These are phyloP conservation scores for Claviceps sorghi DNA, from an alignment of 2,329 filamentous ascomycete genomes.

Conservation along the genomic window DNA sequence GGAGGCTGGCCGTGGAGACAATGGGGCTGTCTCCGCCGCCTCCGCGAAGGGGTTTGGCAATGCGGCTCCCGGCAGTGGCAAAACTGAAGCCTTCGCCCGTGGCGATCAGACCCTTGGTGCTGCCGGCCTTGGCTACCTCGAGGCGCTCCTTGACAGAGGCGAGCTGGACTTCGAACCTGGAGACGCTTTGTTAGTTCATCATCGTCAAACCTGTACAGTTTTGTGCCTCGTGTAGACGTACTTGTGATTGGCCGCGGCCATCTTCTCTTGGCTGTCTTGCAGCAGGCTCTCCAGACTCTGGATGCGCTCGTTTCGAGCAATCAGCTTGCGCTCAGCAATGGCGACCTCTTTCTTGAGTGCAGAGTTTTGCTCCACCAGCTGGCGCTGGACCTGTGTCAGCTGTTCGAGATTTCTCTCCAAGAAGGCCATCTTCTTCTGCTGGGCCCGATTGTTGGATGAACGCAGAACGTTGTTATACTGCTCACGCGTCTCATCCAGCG, in stretches of 20 bases:
- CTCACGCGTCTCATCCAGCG: conserved; percentile 89
- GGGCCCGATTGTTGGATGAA: conserved; percentile 91
- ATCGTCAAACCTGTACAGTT: background rate
- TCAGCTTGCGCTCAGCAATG: conserved; percentile 93
- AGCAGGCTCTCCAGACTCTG: conserved; percentile 82
- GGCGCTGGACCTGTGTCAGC: conserved; percentile 89
- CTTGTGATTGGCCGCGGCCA: conserved; percentile 95
- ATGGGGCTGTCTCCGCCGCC: conserved; percentile 34
- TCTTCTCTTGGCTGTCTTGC: conserved; percentile 95
- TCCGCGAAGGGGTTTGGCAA: conserved; percentile 54
- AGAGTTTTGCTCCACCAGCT: conserved; percentile 95
- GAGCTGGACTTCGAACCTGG: conserved; percentile 91
- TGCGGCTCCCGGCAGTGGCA: conserved; percentile 46
- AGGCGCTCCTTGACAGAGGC: conserved; percentile 95
- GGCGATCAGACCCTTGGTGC: conserved; percentile 66
- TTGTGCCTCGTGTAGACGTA: conserved; percentile 32
- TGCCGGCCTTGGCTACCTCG: conserved; percentile 84
- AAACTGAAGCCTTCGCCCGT: conserved; percentile 60
- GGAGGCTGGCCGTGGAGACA: conserved; percentile 43
- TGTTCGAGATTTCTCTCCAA: conserved; percentile 96
- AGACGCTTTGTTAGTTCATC: background rate
- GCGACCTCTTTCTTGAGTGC: conserved; percentile 97
- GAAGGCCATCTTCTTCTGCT: conserved; percentile 99
- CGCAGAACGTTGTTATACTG: conserved; percentile 98
- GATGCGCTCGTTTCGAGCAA: conserved; percentile 92